A percentile compares a stretch with the other conserved stretches of the same genome.
Evolutionary conservation across 371 early-diverging fungal genomes (phyloP).

Genomic region (Synchytrium microbalum): DNA sequence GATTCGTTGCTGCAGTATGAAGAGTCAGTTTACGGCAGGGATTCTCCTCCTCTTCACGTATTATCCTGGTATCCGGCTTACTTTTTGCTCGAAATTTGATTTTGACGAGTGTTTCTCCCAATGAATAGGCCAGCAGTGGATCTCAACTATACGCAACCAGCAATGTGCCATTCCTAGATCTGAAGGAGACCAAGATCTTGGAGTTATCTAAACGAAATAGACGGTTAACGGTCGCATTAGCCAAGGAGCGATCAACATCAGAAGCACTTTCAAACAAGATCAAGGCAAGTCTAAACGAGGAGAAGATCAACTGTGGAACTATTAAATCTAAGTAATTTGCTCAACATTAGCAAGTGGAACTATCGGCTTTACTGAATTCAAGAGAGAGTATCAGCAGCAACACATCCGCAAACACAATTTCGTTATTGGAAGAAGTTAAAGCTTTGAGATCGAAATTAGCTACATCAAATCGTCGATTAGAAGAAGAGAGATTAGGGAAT

Average conservation of each 20-base stretch:
- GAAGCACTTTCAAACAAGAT: constrained; percentile 13
- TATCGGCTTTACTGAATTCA: neutral
- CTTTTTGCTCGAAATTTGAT: too few species aligned
- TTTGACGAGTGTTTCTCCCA: too few species aligned
- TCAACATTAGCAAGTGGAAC: neutral
- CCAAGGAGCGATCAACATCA: constrained; percentile 18
- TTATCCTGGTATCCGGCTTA: too few species aligned
- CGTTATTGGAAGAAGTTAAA: neutral
- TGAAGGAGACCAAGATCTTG: constrained; percentile 24
- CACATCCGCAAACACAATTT: neutral
- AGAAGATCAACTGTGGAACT: too few species aligned
- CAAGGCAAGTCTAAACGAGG: constrained; percentile 15
- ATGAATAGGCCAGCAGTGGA: too few species aligned
- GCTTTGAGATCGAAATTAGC: constrained; percentile 8
- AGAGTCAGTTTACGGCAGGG: too few species aligned
- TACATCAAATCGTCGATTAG: constrained; percentile 25
- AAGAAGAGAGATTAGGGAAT: constrained; percentile 29
- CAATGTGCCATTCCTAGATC: neutral
- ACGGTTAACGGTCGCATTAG: constrained; percentile 23
- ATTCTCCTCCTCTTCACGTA: too few species aligned
- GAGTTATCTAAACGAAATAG: constrained; percentile 30
- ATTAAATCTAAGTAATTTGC: too few species aligned
- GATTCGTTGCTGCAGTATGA: too few species aligned
- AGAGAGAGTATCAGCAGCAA: neutral
- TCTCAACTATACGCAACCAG: too few species aligned